Evolutionary conservation across 2,329 filamentous ascomycete genomes (phyloP), one percentile per base, ranked within the genome.

Genomic region (Xylariaceae sp.): DNA sequence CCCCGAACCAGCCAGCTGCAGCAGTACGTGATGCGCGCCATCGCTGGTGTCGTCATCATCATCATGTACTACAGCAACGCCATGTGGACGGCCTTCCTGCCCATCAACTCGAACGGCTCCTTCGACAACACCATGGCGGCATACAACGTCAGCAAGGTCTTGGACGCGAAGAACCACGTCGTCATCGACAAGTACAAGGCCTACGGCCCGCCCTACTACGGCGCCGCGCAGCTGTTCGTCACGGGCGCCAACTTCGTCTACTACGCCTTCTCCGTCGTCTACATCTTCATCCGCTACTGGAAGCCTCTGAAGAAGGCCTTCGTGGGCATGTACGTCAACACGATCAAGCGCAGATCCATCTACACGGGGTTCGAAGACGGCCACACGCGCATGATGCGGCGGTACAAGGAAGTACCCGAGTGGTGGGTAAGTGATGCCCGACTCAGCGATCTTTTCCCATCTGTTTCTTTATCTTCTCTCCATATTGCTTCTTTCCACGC

Each of bases 371-470:
- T 61, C 11, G 61, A 59, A 33, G 64, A 70, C 38, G 45, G 64
- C 1, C 62, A 68, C 24, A 63, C 50, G 3, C 50, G 60, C 0
- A 47, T 65, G 2, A 68, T 70, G 65, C 43, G 52, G 4, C 53
- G 49, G 2, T 70, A 68, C 38, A 49, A 53, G 0, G 67, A 69
- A 29, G 64, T 23, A 23, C 8, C n/a, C n/a, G n/a, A n/a, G n/a
- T n/a, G n/a, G n/a, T n/a, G n/a, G n/a, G n/a, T n/a, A n/a, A n/a
- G n/a, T n/a, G n/a, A n/a, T 69, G 1, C 66, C 67, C 0, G 65
- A 68, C 36, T 70, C 65, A 65, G 70, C 64, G 67, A 67, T 65
- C 44, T n/a, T n/a, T n/a, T n/a, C n/a, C n/a, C n/a, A n/a, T n/a
- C n/a, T n/a, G n/a, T n/a, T n/a, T n/a, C n/a, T n/a, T n/a, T n/a